Evolutionary conservation across 2,329 filamentous ascomycete species (phyloP).

Genomic region (Hymenoscyphus fraxineus): DNA sequence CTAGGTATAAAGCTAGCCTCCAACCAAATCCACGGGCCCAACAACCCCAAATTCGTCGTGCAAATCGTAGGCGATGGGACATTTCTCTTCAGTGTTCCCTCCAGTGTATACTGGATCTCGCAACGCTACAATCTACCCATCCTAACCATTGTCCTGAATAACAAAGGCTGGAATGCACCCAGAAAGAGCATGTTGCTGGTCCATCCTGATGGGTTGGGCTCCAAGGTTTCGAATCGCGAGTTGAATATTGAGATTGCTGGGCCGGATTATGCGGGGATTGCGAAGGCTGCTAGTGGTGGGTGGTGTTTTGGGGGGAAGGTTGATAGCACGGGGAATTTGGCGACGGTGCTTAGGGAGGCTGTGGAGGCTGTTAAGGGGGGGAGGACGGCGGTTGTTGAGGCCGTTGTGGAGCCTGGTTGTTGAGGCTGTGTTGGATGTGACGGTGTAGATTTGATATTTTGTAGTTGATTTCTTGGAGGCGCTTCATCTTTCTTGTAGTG

Average conservation of each 20-base stretch:
- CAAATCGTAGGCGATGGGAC: constrained; percentile 67
- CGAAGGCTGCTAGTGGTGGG: constrained; percentile 61
- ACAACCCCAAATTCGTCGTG: constrained; percentile 56
- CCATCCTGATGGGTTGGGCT: constrained; percentile 60
- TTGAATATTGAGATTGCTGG: constrained; percentile 64
- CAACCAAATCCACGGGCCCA: constrained; percentile 41
- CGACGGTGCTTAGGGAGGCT: constrained; percentile 51
- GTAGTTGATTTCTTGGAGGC: neutral
- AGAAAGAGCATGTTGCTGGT: constrained; percentile 58
- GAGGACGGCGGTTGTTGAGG: constrained; percentile 58
- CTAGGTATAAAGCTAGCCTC: constrained; percentile 73
- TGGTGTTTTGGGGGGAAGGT: constrained; percentile 59
- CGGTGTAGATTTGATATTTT: neutral
- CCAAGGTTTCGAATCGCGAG: constrained; percentile 58
- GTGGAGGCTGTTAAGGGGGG: constrained; percentile 55
- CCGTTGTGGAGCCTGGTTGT: constrained; percentile 30
- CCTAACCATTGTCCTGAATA: constrained; percentile 65
- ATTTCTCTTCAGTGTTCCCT: constrained; percentile 62
- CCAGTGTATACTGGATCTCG: constrained; percentile 66
- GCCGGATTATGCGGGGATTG: constrained; percentile 65
- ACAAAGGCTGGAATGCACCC: constrained; percentile 68
- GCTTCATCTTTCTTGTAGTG: neutral
- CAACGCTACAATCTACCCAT: constrained; percentile 63
- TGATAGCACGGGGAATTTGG: constrained; percentile 52
- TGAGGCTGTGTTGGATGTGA: constrained; percentile 7